A percentile compares a stretch with the other conserved stretches of the same genome.
Evolutionary conservation across 2,329 filamentous ascomycete genomes (phyloP).

Genomic region (Eutypa lata): DNA sequence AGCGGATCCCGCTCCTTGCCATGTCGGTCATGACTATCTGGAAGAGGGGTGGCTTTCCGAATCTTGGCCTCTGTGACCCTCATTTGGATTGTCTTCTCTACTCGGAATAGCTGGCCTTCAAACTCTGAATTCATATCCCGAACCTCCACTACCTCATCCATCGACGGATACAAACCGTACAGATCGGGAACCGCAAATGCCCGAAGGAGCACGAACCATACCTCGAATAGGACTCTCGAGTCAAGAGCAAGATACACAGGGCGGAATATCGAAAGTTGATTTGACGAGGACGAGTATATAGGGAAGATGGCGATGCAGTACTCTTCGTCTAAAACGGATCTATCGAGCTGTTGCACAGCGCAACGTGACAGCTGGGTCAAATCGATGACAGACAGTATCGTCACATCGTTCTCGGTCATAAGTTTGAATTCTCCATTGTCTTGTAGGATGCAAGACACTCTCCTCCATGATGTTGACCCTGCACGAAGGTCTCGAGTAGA

Average conservation of each 20-base stretch:
- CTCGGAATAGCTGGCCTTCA: conserved; percentile 52
- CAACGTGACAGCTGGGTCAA: conserved; percentile 85
- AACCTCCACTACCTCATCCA: conserved; percentile 41
- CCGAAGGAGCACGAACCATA: conserved; percentile 90
- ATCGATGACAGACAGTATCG: conserved; percentile 78
- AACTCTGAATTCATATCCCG: conserved; percentile 37
- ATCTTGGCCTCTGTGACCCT: conserved; percentile 63
- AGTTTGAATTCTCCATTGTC: conserved; percentile 95
- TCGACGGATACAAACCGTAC: conserved; percentile 60
- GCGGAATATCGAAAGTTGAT: conserved; percentile 72
- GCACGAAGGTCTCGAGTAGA: conserved; percentile 56
- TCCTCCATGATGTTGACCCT: conserved; percentile 68
- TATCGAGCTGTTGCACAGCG: conserved; percentile 85
- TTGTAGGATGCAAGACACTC: conserved; percentile 87
- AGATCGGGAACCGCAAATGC: conserved; percentile 91
- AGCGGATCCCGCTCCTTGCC: conserved; percentile 42
- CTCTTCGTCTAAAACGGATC: conserved; percentile 86
- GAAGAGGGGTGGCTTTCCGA: conserved; percentile 32
- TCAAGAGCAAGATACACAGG: conserved; percentile 89
- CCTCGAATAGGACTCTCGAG: conserved; percentile 86
- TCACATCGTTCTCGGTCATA: conserved; percentile 79
- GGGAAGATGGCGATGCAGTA: conserved; percentile 95
- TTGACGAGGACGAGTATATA: conserved; percentile 76
- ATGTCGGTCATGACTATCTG: conserved; percentile 29
- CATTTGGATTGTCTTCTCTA: conserved; percentile 59